Evolutionary conservation across 2,329 filamentous ascomycete genomes (phyloP).

Genomic region (Aspergillus persii): DNA sequence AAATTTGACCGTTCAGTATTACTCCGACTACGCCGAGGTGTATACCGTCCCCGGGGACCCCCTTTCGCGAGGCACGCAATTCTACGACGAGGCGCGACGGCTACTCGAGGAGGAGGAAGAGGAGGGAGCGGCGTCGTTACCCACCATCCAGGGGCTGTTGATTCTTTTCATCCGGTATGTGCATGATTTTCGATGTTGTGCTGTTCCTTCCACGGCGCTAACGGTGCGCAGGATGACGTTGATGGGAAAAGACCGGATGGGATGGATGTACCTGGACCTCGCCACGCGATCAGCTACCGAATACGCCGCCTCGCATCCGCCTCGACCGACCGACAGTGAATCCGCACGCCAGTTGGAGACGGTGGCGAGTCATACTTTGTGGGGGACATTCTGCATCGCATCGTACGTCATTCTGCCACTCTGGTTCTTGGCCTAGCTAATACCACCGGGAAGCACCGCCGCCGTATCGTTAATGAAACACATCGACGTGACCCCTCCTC

Average conservation of each 20-base stretch:
- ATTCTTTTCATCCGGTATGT: slow-evolving; percentile 25
- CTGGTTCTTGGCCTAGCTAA: background rate
- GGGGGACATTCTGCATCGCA: slow-evolving; percentile 19
- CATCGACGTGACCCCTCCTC: slow-evolving; percentile 13
- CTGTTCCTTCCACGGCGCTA: background rate
- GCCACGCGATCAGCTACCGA: slow-evolving; percentile 22
- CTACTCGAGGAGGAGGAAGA: slow-evolving; percentile 24
- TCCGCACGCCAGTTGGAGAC: slow-evolving; percentile 9
- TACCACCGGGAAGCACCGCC: slow-evolving; percentile 11
- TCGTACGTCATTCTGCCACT: slow-evolving; percentile 7
- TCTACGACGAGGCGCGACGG: slow-evolving; percentile 30
- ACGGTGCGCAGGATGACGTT: slow-evolving; percentile 16
- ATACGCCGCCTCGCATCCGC: slow-evolving; percentile 16
- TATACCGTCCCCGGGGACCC: slow-evolving; percentile 24
- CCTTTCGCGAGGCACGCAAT: slow-evolving; percentile 25
- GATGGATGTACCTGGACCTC: slow-evolving; percentile 27
- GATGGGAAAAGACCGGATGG: slow-evolving; percentile 32
- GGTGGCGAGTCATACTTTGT: slow-evolving; percentile 19
- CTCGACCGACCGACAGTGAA: slow-evolving; percentile 9
- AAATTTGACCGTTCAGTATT: slow-evolving; percentile 12
- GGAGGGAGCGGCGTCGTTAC: slow-evolving; percentile 21
- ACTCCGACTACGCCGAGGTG: slow-evolving; percentile 27
- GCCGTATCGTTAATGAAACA: slow-evolving; percentile 22
- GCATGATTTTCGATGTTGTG: background rate
- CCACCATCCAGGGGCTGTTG: slow-evolving; percentile 27